A percentile compares a stretch with the other conserved stretches of the same genome.
These are phyloP conservation scores for Alternaria sp. DNA, from an alignment of 2,329 filamentous ascomycete genomes.

Conservation along the genomic window DNA sequence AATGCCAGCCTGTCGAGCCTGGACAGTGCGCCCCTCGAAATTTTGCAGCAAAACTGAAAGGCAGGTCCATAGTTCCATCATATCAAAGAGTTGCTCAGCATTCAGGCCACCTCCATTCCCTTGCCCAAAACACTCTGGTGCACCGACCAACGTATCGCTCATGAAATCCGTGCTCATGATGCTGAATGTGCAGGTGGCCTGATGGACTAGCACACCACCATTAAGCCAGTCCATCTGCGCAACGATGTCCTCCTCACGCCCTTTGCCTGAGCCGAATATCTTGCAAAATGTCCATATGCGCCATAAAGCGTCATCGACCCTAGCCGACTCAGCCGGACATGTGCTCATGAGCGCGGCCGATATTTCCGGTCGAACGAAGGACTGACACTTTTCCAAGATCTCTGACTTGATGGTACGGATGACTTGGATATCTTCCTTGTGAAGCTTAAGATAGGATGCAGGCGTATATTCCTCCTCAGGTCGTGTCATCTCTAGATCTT, in stretches of 20 bases:
- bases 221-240: conserved; percentile 70
- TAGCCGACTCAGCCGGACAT: conserved; percentile 56
- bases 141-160: conserved; percentile 63
- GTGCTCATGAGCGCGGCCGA: conserved; percentile 61
- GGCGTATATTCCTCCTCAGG: conserved; percentile 64
- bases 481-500: conserved; percentile 55
- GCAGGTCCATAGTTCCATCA: conserved; percentile 71
- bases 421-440: conserved; percentile 62
- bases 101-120: conserved; percentile 65
- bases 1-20: conserved; percentile 65
- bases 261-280: conserved; percentile 67
- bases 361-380: conserved; percentile 66
- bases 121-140: conserved; percentile 65
- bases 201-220: conserved; percentile 62
- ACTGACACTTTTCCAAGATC: conserved; percentile 63
- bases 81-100: conserved; percentile 67
- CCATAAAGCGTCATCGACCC: conserved; percentile 70
- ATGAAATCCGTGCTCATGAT: conserved; percentile 62
- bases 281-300: conserved; percentile 72
- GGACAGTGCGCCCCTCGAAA: conserved; percentile 62
- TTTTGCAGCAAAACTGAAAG: conserved; percentile 64
- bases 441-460: conserved; percentile 60
- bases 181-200: conserved; percentile 56
- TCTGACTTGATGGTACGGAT: conserved; percentile 64
- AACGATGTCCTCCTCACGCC: conserved; percentile 65